Evolutionary conservation across 257 asterid genomes (phyloP), one percentile per base, ranked within the genome.

Genomic region (Solanum boliviense): DNA sequence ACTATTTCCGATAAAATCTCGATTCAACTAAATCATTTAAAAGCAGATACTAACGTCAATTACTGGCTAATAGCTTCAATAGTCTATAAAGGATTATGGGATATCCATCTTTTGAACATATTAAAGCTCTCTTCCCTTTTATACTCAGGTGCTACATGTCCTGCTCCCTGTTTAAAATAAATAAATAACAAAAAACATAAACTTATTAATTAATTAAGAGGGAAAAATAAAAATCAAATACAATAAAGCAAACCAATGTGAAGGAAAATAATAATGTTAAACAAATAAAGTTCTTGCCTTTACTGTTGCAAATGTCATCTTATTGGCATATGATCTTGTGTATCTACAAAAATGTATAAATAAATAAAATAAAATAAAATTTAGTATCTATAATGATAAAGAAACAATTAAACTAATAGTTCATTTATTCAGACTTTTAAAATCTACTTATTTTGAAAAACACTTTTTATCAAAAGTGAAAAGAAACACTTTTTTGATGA

Each of bases 71-170:
- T 74, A 74, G 10, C 29, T 35, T 35, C 48, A 74, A 74, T 35
- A 32, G 29, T 21, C 9, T 89, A 91, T 25, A 91, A 82, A 41
- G 94, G 90, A 27, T 86, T 23, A 82, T 88, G 62, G 12, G 91
- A 90, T 87, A 91, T 87, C 94, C 94, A 92, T 67, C 94, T 91
- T 85, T 85, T 88, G 75, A 92, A 89, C 95, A 90, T 91, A 46
- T 89, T 90, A 74, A 86, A 85, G n/a, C 92, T 87, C 74, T 91
- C 92, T 46, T 32, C 68, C 20, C 88, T 89, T 58, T 62, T 84
- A 67, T 78, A 90, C 39, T 87, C 91, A 5, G 91, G 90, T 11
- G 93, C 91, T 3, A 91, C 89, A 46, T 92, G 93, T 18, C 93
- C 93, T 46, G 90, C 94, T 76, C 92, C 91, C 92, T 90, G 83